phyloP scores from a whole-genome alignment of 768 basidiomycete genomes.

The Kwoniella pini region DNA sequence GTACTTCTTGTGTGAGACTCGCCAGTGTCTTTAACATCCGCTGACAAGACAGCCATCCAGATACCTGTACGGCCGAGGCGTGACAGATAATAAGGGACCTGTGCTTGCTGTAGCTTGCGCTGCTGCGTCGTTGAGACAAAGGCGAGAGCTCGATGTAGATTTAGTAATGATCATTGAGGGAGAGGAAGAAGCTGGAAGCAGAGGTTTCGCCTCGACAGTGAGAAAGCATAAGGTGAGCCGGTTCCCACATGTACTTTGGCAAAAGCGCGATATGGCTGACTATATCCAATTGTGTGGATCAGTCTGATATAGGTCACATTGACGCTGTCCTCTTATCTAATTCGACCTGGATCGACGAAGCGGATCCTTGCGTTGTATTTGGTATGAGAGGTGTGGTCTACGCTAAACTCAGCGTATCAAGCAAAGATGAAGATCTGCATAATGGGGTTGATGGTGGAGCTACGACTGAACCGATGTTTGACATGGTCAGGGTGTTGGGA shows the following conservation, averaged over 20 bases:
- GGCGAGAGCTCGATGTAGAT: conserved; percentile 76
- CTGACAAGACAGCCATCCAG: conserved; percentile 8
- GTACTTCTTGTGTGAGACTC: too few species aligned
- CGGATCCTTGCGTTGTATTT: conserved; percentile 89
- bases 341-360: conserved; percentile 94
- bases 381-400: conserved; percentile 93
- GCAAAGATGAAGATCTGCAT: conserved; percentile 76
- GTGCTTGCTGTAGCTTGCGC: conserved; percentile 89
- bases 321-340: conserved; percentile 81
- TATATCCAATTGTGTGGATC: neutral
- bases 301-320: conserved; percentile 80
- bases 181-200: conserved; percentile 93
- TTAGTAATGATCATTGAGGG: conserved; percentile 91
- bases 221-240: conserved; percentile 67
- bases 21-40: neutral
- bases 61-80: conserved; percentile 59
- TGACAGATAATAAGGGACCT: conserved; percentile 94
- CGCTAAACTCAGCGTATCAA: conserved; percentile 76
- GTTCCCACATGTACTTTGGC: neutral
- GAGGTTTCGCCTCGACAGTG: conserved; percentile 79
- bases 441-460: conserved; percentile 93
- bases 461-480: conserved; percentile 83
- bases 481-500: conserved; percentile 81
- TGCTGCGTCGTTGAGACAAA: conserved; percentile 73
- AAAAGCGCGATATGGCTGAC: neutral